phyloP scores from a whole-genome alignment of 1,284 basidiomycete genomes.

The Ganoderma multipileum region DNA sequence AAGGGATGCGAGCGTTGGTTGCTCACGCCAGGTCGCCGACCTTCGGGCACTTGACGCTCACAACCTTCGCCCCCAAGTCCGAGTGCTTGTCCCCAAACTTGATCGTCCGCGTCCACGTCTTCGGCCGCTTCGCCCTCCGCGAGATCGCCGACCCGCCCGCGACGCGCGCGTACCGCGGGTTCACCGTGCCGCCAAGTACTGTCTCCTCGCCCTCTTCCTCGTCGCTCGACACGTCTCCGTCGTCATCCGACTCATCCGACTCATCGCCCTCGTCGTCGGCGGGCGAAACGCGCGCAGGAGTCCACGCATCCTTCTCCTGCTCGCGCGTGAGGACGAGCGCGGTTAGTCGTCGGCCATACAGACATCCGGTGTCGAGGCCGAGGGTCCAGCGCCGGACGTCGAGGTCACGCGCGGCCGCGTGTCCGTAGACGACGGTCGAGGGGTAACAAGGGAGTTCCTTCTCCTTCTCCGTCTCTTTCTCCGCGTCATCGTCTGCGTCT shows the following conservation, averaged over 20 bases:
- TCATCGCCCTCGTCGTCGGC: slow-evolving; percentile 25
- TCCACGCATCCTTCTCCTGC: background rate
- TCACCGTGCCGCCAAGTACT: slow-evolving; percentile 18
- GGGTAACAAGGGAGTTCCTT: slow-evolving; percentile 68
- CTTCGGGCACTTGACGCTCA: slow-evolving; percentile 37
- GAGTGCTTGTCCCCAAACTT: slow-evolving; percentile 36
- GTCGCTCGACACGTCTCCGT: slow-evolving; percentile 34
- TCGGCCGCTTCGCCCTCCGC: slow-evolving; percentile 22
- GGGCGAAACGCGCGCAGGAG: slow-evolving; percentile 2
- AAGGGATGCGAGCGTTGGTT: background rate
- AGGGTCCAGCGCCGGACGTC: slow-evolving; percentile 82
- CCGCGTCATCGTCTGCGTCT: slow-evolving; percentile 18
- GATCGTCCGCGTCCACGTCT: slow-evolving; percentile 30
- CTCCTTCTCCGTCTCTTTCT: slow-evolving; percentile 18
- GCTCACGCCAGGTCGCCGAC: slow-evolving; percentile 26
- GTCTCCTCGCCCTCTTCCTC: slow-evolving; percentile 29
- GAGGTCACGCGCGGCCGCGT: slow-evolving; percentile 77
- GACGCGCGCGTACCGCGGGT: slow-evolving; percentile 22
- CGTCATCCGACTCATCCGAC: slow-evolving; percentile 33
- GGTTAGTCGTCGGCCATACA: slow-evolving; percentile 63
- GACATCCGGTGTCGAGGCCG: slow-evolving; percentile 85
- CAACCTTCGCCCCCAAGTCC: slow-evolving; percentile 32
- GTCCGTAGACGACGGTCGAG: slow-evolving; percentile 84
- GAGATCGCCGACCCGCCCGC: slow-evolving; percentile 20
- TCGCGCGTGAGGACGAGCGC: slow-evolving; percentile 60